Evolutionary conservation across 106 monocot genomes (phyloP).

Genomic region (Allium cepa): DNA sequence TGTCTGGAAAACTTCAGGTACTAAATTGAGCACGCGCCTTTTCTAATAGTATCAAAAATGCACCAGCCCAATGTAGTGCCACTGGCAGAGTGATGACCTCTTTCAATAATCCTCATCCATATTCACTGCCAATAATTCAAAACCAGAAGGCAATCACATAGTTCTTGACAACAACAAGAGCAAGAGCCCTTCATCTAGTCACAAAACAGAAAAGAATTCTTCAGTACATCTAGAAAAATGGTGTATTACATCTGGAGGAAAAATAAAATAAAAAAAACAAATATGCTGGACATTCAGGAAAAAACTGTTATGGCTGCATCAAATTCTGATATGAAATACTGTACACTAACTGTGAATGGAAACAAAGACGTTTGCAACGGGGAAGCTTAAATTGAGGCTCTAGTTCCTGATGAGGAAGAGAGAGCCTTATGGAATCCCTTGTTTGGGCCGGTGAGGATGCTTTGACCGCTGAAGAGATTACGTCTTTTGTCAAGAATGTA

Average conservation of each 20-base stretch:
- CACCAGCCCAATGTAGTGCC: constrained; percentile 4
- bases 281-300: not conserved
- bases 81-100: constrained; percentile 18
- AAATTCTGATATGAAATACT: not conserved
- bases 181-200: constrained; percentile 25
- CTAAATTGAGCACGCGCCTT: constrained; percentile 37
- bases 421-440: constrained; percentile 22
- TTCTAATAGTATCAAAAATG: constrained; percentile 28
- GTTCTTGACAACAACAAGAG: constrained; percentile 12
- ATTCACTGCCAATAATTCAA: constrained; percentile 9
- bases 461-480: constrained; percentile 20
- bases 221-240: constrained; percentile 29
- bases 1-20: constrained; percentile 59
- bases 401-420: constrained; percentile 27
- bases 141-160: constrained; percentile 20
- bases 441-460: constrained; percentile 16
- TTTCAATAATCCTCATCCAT: constrained; percentile 3
- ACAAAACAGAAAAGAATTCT: constrained; percentile 61
- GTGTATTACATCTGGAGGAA: not conserved
- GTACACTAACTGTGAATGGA: constrained; percentile 6
- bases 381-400: constrained; percentile 6
- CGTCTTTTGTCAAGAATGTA: constrained; percentile 23
- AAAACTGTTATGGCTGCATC: constrained; percentile 1
- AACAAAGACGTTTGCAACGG: constrained; percentile 11
- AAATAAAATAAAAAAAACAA: no score